phyloP scores from a whole-genome alignment of 2,329 filamentous ascomycete species.

The Claviceps sp. region DNA sequence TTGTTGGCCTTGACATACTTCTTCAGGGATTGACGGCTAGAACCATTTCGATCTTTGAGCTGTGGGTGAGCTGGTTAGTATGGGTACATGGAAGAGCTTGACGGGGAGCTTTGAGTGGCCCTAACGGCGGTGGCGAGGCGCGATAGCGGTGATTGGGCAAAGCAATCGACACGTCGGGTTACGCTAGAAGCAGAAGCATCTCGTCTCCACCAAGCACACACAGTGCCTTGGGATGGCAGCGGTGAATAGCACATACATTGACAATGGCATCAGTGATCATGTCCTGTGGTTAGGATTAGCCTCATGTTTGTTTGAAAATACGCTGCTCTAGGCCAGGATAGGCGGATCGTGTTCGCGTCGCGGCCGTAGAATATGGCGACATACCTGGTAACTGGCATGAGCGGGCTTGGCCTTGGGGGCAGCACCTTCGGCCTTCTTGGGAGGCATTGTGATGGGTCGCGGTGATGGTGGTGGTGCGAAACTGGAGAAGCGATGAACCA shows the following conservation, averaged over 20 bases:
- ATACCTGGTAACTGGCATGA: conserved; percentile 47
- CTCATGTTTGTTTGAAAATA: neutral
- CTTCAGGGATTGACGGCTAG: conserved; percentile 48
- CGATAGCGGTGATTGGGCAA: neutral
- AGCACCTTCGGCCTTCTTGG: conserved; percentile 39
- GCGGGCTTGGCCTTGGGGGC: conserved; percentile 35
- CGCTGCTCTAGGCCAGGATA: no score
- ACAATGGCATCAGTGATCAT: conserved; percentile 52
- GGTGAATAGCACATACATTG: conserved; percentile 34
- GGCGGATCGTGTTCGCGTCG: no score
- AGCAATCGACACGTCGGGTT: neutral
- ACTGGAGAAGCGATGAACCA: conserved; percentile 7
- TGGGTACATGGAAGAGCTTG: conserved; percentile 3
- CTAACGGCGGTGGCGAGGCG: neutral
- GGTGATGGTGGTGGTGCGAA: conserved; percentile 9
- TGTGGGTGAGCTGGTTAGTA: conserved; percentile 27
- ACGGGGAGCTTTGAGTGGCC: no score
- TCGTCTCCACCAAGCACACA: neutral
- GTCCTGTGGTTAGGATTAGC: conserved; percentile 29
- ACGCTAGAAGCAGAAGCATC: neutral
- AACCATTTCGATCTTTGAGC: conserved; percentile 51
- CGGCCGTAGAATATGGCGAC: conserved; percentile 13
- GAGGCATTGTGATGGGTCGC: conserved; percentile 35
- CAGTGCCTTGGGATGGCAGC: conserved; percentile 25
- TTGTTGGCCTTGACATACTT: conserved; percentile 47